Percentiles rank a stretch among this genome's conserved stretches.
Conservation (phyloP, 2,329 filamentous ascomycete species). For the Xylaria sp. region DNA sequence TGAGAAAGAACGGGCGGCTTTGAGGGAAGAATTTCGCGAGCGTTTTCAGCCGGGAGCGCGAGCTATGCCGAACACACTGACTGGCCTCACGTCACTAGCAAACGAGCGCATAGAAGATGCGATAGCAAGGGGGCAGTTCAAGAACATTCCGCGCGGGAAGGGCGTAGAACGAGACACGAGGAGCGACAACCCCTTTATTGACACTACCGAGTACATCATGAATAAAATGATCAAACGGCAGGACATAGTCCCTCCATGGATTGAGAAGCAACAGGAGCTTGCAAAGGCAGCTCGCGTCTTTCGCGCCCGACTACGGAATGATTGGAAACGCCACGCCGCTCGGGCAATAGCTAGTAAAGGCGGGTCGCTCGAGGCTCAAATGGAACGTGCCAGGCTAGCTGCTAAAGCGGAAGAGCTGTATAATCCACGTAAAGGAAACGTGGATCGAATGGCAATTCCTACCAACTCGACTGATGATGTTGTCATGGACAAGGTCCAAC, state of each 20-base stretch:
- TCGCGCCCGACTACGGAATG: slow-evolving; percentile 72
- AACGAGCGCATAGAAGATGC: slow-evolving; percentile 93
- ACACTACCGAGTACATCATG: slow-evolving; percentile 97
- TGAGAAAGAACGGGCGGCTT: slow-evolving; percentile 73
- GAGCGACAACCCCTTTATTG: slow-evolving; percentile 85
- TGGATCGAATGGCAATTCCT: slow-evolving; percentile 55
- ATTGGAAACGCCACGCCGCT: slow-evolving; percentile 85
- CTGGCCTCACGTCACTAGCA: slow-evolving; percentile 80
- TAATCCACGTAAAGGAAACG: slow-evolving; percentile 60
- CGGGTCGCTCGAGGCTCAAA: slow-evolving; percentile 74
- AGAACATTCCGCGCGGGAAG: slow-evolving; percentile 79
- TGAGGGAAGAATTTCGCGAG: slow-evolving; percentile 77
- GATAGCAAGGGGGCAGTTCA: slow-evolving; percentile 88
- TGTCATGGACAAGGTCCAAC: slow-evolving; percentile 53
- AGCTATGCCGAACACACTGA: slow-evolving; percentile 75
- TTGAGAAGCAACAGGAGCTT: slow-evolving; percentile 96
- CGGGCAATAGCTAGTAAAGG: slow-evolving; percentile 78
- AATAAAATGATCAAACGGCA: slow-evolving; percentile 98
- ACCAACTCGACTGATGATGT: slow-evolving; percentile 55
- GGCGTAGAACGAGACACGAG: slow-evolving; percentile 81
- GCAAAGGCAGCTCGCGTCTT: slow-evolving; percentile 72
- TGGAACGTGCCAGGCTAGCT: slow-evolving; percentile 72
- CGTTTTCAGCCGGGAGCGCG: slow-evolving; percentile 77
- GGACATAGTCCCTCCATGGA: slow-evolving; percentile 96
- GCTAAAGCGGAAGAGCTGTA: slow-evolving; percentile 73